Evolutionary conservation across 139 green algal species (phyloP).

Genomic region (Pycnococcus provasolii): DNA sequence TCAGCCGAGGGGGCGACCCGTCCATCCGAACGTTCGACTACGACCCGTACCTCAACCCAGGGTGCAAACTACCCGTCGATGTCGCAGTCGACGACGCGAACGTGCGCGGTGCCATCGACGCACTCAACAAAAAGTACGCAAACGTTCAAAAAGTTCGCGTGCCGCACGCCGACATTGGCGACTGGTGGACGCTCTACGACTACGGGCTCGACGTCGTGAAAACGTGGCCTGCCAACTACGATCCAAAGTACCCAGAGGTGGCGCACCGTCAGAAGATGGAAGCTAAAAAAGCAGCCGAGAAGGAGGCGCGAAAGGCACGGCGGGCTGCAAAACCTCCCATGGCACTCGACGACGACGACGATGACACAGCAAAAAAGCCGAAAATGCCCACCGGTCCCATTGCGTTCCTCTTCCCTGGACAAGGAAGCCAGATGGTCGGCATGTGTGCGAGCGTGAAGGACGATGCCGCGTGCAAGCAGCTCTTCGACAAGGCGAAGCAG

Average conservation of each 20-base stretch:
- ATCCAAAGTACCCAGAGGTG: conserved; percentile 58
- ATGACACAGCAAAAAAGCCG: neutral
- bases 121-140: conserved; percentile 66
- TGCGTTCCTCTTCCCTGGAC: conserved; percentile 79
- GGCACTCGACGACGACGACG: neutral
- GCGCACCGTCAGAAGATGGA: conserved; percentile 7
- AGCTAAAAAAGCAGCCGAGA: conserved; percentile 36
- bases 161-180: conserved; percentile 67
- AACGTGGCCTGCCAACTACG: conserved; percentile 56
- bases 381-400: conserved; percentile 31
- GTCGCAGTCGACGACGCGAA: conserved; percentile 38
- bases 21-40: conserved; percentile 56
- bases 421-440: conserved; percentile 76
- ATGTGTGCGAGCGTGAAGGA: conserved; percentile 50
- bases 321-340: conserved; percentile 2
- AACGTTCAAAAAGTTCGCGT: conserved; percentile 44
- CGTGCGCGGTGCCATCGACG: conserved; percentile 34
- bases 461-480: conserved; percentile 59
- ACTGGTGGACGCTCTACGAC: conserved; percentile 89
- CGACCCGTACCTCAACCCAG: conserved; percentile 81
- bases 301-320: conserved; percentile 27
- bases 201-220: conserved; percentile 67
- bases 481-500: conserved; percentile 60
- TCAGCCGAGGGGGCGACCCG: conserved; percentile 78
- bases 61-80: conserved; percentile 56